A percentile compares a stretch with the other conserved stretches of the same genome.
These are phyloP conservation scores for Cercospora sp. DNA, from an alignment of 2,329 filamentous ascomycete species.

Conservation along the genomic window DNA sequence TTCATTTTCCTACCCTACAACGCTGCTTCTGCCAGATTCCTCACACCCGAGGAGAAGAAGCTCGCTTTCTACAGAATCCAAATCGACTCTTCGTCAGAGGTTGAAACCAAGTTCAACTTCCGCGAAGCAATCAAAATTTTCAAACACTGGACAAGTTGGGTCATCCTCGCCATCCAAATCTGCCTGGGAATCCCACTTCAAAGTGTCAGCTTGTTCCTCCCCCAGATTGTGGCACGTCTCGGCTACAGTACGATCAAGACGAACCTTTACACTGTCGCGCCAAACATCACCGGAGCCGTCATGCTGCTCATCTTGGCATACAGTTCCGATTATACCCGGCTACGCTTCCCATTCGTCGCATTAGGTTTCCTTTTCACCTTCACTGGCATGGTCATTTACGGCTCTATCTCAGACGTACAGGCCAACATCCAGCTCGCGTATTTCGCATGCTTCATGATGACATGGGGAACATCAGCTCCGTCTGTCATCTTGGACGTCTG, in stretches of 20 bases:
- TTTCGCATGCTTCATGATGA: slow-evolving; percentile 79
- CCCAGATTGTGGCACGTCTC: slow-evolving; percentile 57
- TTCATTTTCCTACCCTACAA: slow-evolving; percentile 68
- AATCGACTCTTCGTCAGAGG: slow-evolving; percentile 68
- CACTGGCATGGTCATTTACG: slow-evolving; percentile 76
- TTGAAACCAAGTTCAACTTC: slow-evolving; percentile 57
- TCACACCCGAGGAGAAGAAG: slow-evolving; percentile 64
- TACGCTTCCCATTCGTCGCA: slow-evolving; percentile 72
- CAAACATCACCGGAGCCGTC: slow-evolving; percentile 71
- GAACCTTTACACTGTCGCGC: slow-evolving; percentile 79
- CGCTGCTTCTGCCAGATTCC: slow-evolving; percentile 64
- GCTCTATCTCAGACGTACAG: slow-evolving; percentile 61
- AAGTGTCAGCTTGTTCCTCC: slow-evolving; percentile 58
- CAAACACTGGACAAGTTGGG: slow-evolving; percentile 55
- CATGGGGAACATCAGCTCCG: slow-evolving; percentile 72
- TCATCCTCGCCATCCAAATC: slow-evolving; percentile 58
- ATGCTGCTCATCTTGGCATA: slow-evolving; percentile 74
- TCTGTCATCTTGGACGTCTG: slow-evolving; percentile 67
- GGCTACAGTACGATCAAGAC: slow-evolving; percentile 62
- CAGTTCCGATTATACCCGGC: slow-evolving; percentile 63
- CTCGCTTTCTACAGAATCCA: slow-evolving; percentile 74
- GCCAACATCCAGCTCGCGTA: slow-evolving; percentile 66
- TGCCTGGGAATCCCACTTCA: slow-evolving; percentile 61
- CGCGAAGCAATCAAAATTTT: slow-evolving; percentile 55
- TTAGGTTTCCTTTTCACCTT: slow-evolving; percentile 74